Evolutionary conservation across 2,329 filamentous ascomycete genomes (phyloP), one percentile per base, ranked within the genome.

Genomic region (Lasiodiplodia sp.): DNA sequence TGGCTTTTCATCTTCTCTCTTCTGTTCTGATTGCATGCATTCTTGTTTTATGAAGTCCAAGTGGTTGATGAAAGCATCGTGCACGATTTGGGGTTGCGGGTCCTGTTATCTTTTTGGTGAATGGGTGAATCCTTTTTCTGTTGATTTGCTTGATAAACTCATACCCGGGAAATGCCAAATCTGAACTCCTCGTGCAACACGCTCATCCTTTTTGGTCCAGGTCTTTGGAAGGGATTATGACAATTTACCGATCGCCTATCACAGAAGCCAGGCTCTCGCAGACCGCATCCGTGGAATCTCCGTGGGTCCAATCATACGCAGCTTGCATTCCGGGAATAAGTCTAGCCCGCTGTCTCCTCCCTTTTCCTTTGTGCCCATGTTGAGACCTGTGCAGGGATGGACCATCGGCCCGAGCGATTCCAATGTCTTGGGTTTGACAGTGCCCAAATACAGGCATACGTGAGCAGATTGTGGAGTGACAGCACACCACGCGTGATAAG

Each of bases 401-500:
- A 21, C 3, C 23, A 21, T 52, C 60, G 60, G 60, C 18, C 60
- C 60, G 60, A 52, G 47, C 60, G n/a, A 64, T 64, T 64, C 21
- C 47, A 52, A 25, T 40, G 28, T 52, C 60, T 31, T 11, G 21
- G 40, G 16, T 51, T 21, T 49, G 3, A 37, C 23, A 6, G 10
- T 63, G 58, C 23, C 37, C 14, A 25, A 18, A 21, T 12, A 14
- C 16, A n/a, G n/a, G n/a, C 2, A 25, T 52, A 25, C 44, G 60
- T 64, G 60, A 52, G 60, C 47, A 53, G 60, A 64, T 38, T 34
- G 60, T 64, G 60, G 60, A 64, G 60, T 64, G 60, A 64, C 47
- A n/a, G 47, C 47, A 25, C 47, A 51, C 31, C 28, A 64, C 60
- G n/a, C 16, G 44, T 25, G 11, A 16, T 11, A 37, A 47, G 56